These are phyloP conservation scores for Hippophae gyantsensis DNA, from an alignment of 306 rosid species.

Conservation along the genomic window DNA sequence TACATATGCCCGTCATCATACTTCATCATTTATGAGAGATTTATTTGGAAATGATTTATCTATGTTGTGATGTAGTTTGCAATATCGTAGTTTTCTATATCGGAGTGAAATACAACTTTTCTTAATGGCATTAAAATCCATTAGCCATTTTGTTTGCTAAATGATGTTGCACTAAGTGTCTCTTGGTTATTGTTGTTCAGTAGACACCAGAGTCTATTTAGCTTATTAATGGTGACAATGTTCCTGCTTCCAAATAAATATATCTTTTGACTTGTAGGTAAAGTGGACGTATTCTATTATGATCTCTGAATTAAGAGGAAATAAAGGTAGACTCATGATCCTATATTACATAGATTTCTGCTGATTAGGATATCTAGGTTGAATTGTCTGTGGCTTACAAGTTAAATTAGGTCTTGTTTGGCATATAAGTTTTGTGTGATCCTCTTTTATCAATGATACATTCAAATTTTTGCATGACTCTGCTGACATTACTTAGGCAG, in stretches of 20 bases:
- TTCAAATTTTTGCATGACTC: too few species aligned
- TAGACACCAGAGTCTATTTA: slow-evolving; percentile 39
- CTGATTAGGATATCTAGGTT: slow-evolving; percentile 40
- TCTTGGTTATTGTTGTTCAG: slow-evolving; percentile 25
- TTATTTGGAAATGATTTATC: too few species aligned
- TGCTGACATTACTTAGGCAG: too few species aligned
- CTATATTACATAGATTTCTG: slow-evolving; percentile 56
- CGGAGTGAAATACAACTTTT: slow-evolving; percentile 3
- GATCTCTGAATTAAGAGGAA: slow-evolving; percentile 99
- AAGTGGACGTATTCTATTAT: slow-evolving; percentile 78
- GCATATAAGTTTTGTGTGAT: background rate
- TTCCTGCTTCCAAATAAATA: slow-evolving; percentile 96
- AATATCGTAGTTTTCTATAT: background rate
- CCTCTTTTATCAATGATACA: too few species aligned
- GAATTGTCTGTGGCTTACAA: slow-evolving; percentile 16
- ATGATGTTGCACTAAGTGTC: slow-evolving; percentile 17
- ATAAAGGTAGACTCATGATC: slow-evolving; percentile 98
- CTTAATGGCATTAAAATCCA: slow-evolving; percentile 5
- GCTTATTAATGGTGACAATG: slow-evolving; percentile 69
- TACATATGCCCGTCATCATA: too few species aligned
- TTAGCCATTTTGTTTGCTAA: slow-evolving; percentile 6
- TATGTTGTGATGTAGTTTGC: background rate
- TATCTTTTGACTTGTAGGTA: slow-evolving; percentile 42
- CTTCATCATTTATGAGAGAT: too few species aligned
- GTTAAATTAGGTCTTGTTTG: slow-evolving; percentile 12